A percentile compares a stretch with the other conserved stretches of the same genome.
phyloP scores from a whole-genome alignment of 164 flowering plant species.

The Brasenia schreberi region DNA sequence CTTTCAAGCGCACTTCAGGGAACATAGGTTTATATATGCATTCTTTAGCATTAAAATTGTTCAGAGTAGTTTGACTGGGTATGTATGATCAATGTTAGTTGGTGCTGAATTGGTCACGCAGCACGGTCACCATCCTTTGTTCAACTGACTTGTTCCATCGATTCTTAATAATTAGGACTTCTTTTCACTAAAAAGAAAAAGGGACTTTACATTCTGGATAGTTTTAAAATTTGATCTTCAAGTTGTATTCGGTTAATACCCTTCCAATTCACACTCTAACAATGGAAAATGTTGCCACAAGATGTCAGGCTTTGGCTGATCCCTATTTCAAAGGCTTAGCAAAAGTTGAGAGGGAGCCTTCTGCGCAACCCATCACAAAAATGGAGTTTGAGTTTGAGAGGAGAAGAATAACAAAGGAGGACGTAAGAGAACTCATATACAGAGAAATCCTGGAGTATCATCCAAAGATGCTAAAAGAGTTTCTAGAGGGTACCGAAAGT shows the following conservation, averaged over 20 bases:
- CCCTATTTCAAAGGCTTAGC: constrained; percentile 93
- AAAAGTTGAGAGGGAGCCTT: constrained; percentile 93
- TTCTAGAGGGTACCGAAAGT: constrained; percentile 72
- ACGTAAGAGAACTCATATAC: constrained; percentile 86
- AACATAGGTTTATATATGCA: too few species aligned
- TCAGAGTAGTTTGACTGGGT: background rate
- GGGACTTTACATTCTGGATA: too few species aligned
- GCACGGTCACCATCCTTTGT: too few species aligned
- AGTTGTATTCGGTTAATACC: background rate
- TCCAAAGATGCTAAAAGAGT: constrained; percentile 90
- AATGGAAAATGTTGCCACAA: constrained; percentile 11
- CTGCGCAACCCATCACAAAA: constrained; percentile 90
- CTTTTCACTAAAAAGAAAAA: too few species aligned
- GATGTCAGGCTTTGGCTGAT: constrained; percentile 90
- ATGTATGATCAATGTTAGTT: too few species aligned
- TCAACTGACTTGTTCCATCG: too few species aligned
- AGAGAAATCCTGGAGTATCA: constrained; percentile 92
- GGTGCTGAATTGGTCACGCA: too few species aligned
- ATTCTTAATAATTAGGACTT: too few species aligned
- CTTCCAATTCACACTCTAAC: constrained; percentile 9
- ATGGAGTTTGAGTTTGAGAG: constrained; percentile 99
- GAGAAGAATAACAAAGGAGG: constrained; percentile 86
- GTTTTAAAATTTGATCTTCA: too few species aligned
- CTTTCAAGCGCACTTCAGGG: background rate
- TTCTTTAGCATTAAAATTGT: background rate